Evolutionary conservation across 371 early-diverging fungal species (phyloP).

Genomic region (Mortierella sp.): DNA sequence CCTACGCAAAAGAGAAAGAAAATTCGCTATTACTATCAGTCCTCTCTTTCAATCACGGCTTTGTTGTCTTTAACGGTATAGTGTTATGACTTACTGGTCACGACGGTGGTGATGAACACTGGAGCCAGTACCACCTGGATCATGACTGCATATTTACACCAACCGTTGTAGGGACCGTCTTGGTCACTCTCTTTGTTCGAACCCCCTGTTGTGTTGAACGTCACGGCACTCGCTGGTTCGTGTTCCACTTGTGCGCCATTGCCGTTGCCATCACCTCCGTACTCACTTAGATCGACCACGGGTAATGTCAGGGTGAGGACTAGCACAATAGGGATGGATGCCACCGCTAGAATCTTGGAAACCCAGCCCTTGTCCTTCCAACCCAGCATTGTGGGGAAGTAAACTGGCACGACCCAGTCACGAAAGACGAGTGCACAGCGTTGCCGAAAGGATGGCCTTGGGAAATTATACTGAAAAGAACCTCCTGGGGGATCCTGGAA

Average conservation of each 20-base stretch:
- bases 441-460: background rate
- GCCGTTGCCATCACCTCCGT: constrained; percentile 20
- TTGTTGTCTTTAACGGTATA: background rate
- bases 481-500: constrained; percentile 6
- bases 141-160: constrained; percentile 20
- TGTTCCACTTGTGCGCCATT: constrained; percentile 40
- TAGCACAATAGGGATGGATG: constrained; percentile 64
- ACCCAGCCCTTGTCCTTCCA: constrained; percentile 60
- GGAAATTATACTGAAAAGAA: constrained; percentile 3
- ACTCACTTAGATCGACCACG: constrained; percentile 60
- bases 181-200: constrained; percentile 1
- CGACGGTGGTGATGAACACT: constrained; percentile 20
- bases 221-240: background rate
- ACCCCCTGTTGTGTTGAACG: background rate
- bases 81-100: constrained; percentile 19
- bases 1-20: constrained; percentile 2
- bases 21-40: too few species aligned
- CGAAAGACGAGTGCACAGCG: constrained; percentile 2
- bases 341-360: constrained; percentile 60
- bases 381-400: constrained; percentile 66
- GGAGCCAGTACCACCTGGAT: constrained; percentile 38
- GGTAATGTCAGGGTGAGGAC: constrained; percentile 67
- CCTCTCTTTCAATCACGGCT: too few species aligned
- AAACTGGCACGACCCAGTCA: constrained; percentile 17
- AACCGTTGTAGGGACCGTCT: constrained; percentile 37